Base-by-base conservation (phyloP, 2,329 filamentous ascomycete species). In the Dactylellina leptospora region DNA sequence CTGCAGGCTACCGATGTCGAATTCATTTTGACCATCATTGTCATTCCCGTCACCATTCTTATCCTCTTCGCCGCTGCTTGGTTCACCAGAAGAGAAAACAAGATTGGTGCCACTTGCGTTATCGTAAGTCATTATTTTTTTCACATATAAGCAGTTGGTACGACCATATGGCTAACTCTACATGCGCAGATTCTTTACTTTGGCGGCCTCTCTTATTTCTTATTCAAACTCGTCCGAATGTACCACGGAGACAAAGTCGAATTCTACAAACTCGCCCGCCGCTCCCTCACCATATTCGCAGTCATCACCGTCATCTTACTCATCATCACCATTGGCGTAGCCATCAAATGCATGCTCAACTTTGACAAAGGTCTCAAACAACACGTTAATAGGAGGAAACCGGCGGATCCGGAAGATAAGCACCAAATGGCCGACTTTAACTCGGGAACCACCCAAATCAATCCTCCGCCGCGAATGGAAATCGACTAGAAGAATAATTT, bases 141-240 rank as follows among this genome's bases (percentile, higher is more conserved):
- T 45, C 40, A n/a, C 20, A 30, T 8, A 33, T 3, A 27, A 10
- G 20, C 23, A 54, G 16, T 20, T n/a, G 11, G 25, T 53, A 61
- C 18, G 10, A 27, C 16, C 10, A 16, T n/a, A 78, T 56, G 22
- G 38, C 62, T 68, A 59, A 68, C 66, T 77, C 63, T n/a, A 25
- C 38, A 18, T 16, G 28, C 30, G 28, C 42, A 85, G 83, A 77
- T 93, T 56, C 85, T 97, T 64, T 97, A 96, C 81, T 88, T 96
- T 75, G 92, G 90, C 74, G 93, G 88, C 38, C 85, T 97, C 75
- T 91, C 88, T 64, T 99, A 97, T 83, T 99, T 99, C 83, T 86
- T 96, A 79, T 99, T 97, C 86, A 99, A 99, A 84, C 87, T 99
- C 60, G 90, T 95, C 70, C 91, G 95, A 79, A 99, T 99, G 87